phyloP scores from a whole-genome alignment of 768 basidiomycete species.

The Lenzites betulinus region DNA sequence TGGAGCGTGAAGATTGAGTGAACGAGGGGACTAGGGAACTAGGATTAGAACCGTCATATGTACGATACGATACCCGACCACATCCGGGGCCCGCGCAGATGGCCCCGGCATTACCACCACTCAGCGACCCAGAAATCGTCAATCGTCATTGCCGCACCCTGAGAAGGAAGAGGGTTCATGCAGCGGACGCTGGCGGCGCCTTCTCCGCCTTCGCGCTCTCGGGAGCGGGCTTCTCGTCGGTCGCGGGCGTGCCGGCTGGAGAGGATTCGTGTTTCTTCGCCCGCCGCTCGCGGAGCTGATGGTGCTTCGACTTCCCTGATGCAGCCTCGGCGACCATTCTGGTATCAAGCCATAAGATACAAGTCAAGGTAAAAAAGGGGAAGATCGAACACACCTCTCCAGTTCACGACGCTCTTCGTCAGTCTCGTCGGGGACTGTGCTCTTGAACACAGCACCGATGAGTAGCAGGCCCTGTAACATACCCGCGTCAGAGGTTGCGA shows the following conservation, averaged over 20 bases:
- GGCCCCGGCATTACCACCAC: too few species aligned
- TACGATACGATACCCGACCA: neutral
- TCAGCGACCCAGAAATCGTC: neutral
- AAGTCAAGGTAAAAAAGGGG: neutral
- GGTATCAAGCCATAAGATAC: neutral
- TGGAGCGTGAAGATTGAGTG: neutral
- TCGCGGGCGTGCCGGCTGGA: neutral
- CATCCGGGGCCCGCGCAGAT: too few species aligned
- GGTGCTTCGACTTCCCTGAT: constrained; percentile 65
- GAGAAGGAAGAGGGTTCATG: neutral
- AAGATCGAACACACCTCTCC: constrained; percentile 63
- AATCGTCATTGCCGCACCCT: neutral
- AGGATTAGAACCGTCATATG: neutral
- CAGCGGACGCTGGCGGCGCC: constrained; percentile 3
- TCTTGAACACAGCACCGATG: constrained; percentile 89
- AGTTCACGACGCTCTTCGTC: constrained; percentile 94
- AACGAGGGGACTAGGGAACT: neutral
- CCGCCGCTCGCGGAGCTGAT: constrained; percentile 19
- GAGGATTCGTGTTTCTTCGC: constrained; percentile 16
- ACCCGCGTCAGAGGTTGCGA: neutral
- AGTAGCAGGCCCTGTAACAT: constrained; percentile 72
- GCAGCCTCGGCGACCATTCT: constrained; percentile 91
- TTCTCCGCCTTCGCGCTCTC: neutral
- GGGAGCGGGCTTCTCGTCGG: neutral
- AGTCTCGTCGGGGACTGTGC: constrained; percentile 80